phyloP scores from a whole-genome alignment of 176 grass and related monocot species.

The Coix lacrymajobi region DNA sequence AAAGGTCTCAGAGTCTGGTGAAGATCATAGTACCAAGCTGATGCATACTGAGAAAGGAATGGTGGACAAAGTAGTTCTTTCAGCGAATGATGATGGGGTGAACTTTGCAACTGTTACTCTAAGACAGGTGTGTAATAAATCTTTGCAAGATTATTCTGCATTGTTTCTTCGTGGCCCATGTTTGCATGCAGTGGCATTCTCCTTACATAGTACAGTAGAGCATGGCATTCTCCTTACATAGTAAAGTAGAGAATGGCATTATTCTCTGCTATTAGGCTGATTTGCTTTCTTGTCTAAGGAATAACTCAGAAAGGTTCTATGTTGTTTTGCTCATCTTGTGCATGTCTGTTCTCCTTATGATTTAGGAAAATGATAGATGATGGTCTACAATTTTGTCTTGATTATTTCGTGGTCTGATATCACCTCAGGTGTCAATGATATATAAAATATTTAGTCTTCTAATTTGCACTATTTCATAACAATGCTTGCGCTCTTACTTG shows the following conservation, averaged over 20 bases:
- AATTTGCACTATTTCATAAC: background rate
- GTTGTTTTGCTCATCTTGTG: background rate
- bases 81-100: constrained; percentile 74
- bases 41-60: constrained; percentile 89
- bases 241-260: background rate
- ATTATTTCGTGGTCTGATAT: background rate
- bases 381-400: constrained; percentile 10
- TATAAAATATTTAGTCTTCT: background rate
- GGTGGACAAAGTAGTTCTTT: constrained; percentile 77
- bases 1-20: constrained; percentile 60
- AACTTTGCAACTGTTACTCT: constrained; percentile 79
- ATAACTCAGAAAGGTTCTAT: background rate
- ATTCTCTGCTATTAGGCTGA: background rate
- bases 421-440: background rate
- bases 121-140: constrained; percentile 58
- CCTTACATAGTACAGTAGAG: background rate
- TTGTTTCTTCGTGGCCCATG: background rate
- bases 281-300: background rate
- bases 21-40: constrained; percentile 67
- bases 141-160: constrained; percentile 1
- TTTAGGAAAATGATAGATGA: background rate
- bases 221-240: background rate
- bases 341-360: background rate
- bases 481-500: background rate
- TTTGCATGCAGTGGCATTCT: background rate